These are phyloP conservation scores for Quercus robur DNA, from an alignment of 306 rosid species.

Conservation along the genomic window DNA sequence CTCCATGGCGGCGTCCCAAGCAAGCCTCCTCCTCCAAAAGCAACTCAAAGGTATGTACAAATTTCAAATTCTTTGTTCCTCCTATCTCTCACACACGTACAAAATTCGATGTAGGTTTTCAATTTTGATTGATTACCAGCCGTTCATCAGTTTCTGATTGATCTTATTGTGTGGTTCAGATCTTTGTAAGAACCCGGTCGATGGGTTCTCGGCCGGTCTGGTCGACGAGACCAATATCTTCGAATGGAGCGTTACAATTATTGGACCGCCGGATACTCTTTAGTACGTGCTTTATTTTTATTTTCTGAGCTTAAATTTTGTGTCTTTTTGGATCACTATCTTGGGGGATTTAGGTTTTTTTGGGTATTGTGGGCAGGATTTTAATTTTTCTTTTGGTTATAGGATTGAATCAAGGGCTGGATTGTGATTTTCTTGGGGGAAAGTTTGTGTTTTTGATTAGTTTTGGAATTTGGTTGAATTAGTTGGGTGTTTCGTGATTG, in stretches of 20 bases:
- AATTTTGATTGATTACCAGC: slow-evolving; percentile 25
- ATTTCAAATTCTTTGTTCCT: not conserved
- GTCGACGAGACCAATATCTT: slow-evolving; percentile 86
- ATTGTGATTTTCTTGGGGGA: not conserved
- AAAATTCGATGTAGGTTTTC: not conserved
- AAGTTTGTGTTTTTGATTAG: slow-evolving; percentile 3
- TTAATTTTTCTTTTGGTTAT: slow-evolving; percentile 1
- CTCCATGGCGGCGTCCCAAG: slow-evolving; percentile 87
- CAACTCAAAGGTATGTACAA: slow-evolving; percentile 73
- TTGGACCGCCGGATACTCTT: slow-evolving; percentile 99
- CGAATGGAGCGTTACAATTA: slow-evolving; percentile 98
- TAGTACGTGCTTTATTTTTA: slow-evolving; percentile 46
- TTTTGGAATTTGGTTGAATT: slow-evolving; percentile 1
- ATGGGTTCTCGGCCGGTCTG: slow-evolving; percentile 95
- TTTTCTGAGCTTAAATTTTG: not conserved
- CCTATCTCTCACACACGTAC: not conserved
- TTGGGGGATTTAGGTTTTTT: slow-evolving; percentile 9
- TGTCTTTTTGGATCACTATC: not conserved
- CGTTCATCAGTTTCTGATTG: not conserved
- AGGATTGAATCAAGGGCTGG: slow-evolving; percentile 16
- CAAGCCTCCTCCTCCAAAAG: slow-evolving; percentile 93
- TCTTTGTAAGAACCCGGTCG: slow-evolving; percentile 95
- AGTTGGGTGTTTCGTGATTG: slow-evolving; percentile 10
- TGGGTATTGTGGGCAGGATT: not conserved
- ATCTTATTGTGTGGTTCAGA: slow-evolving; percentile 38